Evolutionary conservation across 2,329 filamentous ascomycete species (phyloP), one percentile per base, ranked within the genome.

Genomic region (Aureobasidium sp.): DNA sequence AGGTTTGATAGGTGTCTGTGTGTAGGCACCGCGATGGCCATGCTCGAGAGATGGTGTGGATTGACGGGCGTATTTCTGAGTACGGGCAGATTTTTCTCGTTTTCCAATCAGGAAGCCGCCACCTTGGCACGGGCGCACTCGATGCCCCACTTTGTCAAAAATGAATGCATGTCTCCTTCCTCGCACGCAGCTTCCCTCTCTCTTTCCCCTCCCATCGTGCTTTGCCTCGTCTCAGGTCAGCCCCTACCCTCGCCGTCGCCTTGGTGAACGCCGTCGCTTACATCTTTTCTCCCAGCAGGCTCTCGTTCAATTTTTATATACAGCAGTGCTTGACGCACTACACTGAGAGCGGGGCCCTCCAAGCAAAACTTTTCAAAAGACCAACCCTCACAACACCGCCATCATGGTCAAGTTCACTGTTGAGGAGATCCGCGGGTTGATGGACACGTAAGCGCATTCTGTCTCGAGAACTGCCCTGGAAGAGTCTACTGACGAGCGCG

Each of bases 401-500:
- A 97, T 91, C 79, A 99, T 99, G 94, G 94, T 99, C 79, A 97
- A 97, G 92, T 97, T 97, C 88, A 97, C 94, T 76, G 88, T 97
- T 82, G 93, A 97, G 78, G 92, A 87, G 86, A 89, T 91, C 79
- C 87, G 88, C 79, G 71, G 66, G 73, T 79, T 89, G 77, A 90
- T 89, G 88, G 88, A 91, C 27, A n/a, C 35, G 50, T 52, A 37
- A 37, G 49, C 31, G 14, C 49, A 17, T 17, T 27, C 49, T 3
- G 3, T 52, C 11, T n/a, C 2, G 19, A 27, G 7, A 39, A 35
- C 11, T 19, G 19, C n/a, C 11, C 17, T 17, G 19, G 33, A 39
- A 11, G 14, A 24, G 12, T 15, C 6, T 52, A 52, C 49, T 52
- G 49, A 52, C 49, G 14, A 37, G 19, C 49, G 49, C 49, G 49